These are phyloP conservation scores for Adenanthera pavonina DNA, from an alignment of 306 rosid species.

Conservation along the genomic window DNA sequence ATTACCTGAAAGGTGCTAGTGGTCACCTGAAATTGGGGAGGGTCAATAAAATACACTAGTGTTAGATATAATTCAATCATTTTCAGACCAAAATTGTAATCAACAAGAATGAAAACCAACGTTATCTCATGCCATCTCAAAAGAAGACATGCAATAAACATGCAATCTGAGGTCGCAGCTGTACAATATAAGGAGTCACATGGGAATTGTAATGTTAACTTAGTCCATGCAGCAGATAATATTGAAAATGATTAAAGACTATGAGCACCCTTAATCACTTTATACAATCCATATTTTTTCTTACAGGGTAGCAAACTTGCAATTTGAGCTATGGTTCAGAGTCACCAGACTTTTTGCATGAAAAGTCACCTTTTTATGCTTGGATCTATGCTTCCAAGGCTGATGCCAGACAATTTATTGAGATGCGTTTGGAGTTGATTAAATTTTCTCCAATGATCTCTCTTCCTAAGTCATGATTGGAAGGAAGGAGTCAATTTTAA, in stretches of 20 bases:
- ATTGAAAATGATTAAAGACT: background rate
- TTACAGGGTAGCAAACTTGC: background rate
- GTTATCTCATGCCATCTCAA: background rate
- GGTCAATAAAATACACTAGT: background rate
- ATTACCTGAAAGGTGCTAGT: slow-evolving; percentile 1
- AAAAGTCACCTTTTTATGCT: background rate
- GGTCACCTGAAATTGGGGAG: background rate
- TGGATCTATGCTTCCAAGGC: background rate
- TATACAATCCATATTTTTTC: background rate
- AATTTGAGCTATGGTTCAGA: background rate
- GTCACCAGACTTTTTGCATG: background rate
- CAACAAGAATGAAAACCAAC: background rate
- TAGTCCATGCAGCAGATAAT: background rate
- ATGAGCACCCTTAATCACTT: background rate
- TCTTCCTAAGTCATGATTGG: too few relatives aligned
- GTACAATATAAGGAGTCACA: background rate
- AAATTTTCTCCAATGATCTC: background rate
- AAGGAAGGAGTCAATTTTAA: too few relatives aligned
- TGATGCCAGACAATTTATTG: background rate
- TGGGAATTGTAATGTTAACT: background rate
- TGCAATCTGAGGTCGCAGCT: background rate
- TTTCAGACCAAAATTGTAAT: background rate
- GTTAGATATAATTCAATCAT: background rate
- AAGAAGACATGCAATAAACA: background rate
- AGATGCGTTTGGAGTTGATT: background rate